phyloP scores from a whole-genome alignment of 805 yeast genomes.

The Ogataea paraovalis region DNA sequence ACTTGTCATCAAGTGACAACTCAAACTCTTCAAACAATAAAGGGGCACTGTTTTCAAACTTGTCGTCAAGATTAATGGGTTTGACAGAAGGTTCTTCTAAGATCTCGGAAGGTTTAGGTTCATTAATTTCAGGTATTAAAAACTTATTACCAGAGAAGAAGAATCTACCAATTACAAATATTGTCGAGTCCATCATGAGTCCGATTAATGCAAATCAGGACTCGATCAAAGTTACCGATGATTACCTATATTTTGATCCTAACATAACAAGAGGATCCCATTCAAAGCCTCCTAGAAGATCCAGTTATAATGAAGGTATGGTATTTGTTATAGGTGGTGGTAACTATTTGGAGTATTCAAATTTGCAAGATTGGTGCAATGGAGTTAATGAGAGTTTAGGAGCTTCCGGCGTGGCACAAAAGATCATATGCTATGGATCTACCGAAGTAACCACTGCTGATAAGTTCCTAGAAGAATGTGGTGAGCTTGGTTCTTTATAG shows the following conservation, averaged over 20 bases:
- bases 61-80: slow-evolving; percentile 74
- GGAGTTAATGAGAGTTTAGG: slow-evolving; percentile 19
- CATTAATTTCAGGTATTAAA: slow-evolving; percentile 82
- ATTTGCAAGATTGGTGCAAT: slow-evolving; percentile 80
- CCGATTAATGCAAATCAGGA: slow-evolving; percentile 62
- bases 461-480: slow-evolving; percentile 65
- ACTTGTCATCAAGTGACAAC: slow-evolving; percentile 14
- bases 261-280: slow-evolving; percentile 81
- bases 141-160: slow-evolving; percentile 84
- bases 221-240: slow-evolving; percentile 75
- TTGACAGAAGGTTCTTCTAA: slow-evolving; percentile 64
- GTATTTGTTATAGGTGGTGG: slow-evolving; percentile 98
- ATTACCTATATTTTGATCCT: slow-evolving; percentile 88
- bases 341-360: slow-evolving; percentile 88
- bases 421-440: slow-evolving; percentile 79
- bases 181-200: slow-evolving; percentile 89
- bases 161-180: slow-evolving; percentile 81
- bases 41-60: slow-evolving; percentile 60
- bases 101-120: slow-evolving; percentile 84
- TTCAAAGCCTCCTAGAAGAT: slow-evolving; percentile 83
- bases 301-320: slow-evolving; percentile 71
- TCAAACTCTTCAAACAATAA: slow-evolving; percentile 33
- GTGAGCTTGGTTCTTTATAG: slow-evolving; percentile 41
- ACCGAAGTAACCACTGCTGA: slow-evolving; percentile 70
- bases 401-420: slow-evolving; percentile 25